Evolutionary conservation across 208 protist genomes (phyloP).

Genomic region (Acanthamoeba quina): DNA sequence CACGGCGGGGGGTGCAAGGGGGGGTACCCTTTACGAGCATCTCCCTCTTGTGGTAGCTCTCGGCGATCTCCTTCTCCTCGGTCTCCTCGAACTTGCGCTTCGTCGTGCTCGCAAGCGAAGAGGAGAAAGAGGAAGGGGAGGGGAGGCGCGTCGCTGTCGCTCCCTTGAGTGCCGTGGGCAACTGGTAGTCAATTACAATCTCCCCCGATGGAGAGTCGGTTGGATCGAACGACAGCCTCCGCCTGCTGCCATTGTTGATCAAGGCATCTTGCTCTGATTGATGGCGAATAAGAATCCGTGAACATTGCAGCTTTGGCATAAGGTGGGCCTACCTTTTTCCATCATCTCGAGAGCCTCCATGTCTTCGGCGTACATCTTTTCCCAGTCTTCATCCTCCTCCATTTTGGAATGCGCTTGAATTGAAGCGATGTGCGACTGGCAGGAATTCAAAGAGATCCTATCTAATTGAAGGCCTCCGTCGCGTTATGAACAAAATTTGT

Average conservation of each 20-base stretch:
- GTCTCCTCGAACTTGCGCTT: conserved; percentile 49
- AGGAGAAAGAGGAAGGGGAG: not conserved
- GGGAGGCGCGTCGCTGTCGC: not conserved
- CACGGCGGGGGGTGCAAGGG: not conserved
- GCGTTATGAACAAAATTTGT: no score
- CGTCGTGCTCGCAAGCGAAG: not conserved
- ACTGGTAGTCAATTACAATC: conserved; percentile 34
- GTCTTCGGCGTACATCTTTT: not conserved
- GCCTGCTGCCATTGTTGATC: not conserved
- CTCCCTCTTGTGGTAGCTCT: conserved; percentile 18
- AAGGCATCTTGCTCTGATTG: not conserved
- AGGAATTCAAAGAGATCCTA: no score
- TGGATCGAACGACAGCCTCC: conserved; percentile 24
- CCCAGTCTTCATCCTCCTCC: conserved; percentile 14
- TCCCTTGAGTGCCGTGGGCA: not conserved
- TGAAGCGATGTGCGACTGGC: no score
- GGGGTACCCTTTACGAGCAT: not conserved
- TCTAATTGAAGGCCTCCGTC: no score
- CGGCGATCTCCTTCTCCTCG: conserved; percentile 54
- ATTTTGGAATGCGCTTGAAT: not conserved
- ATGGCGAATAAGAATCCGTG: not conserved
- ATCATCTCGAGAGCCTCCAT: conserved; percentile 41
- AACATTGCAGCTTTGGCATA: not conserved
- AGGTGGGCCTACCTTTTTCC: not conserved
- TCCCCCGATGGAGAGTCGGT: not conserved